Evolutionary conservation across 768 basidiomycete genomes (phyloP), one percentile per base, ranked within the genome.

Genomic region (Scleroderma citrinum): DNA sequence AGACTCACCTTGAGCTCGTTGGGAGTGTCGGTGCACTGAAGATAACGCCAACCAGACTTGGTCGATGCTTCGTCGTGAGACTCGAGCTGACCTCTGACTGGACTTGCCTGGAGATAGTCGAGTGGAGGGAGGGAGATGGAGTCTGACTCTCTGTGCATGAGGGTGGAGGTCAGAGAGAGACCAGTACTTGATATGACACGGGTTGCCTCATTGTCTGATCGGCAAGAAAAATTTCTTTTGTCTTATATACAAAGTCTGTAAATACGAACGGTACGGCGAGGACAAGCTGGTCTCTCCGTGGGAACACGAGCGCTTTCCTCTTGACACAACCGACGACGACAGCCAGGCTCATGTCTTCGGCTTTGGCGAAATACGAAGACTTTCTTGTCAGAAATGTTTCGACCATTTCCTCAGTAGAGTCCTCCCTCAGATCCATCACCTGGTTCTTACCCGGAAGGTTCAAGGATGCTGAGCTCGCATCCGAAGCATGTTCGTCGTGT

Each of bases 371-470:
- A 64, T 95, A 95, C 68, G 92, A 94, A 63, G 69, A 77, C 23
- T 88, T 92, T 60, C 76, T 96, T 51, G 71, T 96, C 50, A 77
- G 83, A 48, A 96, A 97, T 69, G 82, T 88, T 20, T 82, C 85
- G 2, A 83, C 88, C 19, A 88, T 97, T 44, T 83, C 87, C 17
- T 80, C 83, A n/a, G 70, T 97, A 57, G 95, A 98, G 68, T 91
- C 87, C 16, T 82, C 87, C 23, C 69, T 98, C 55, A 76, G 92
- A 55, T 93, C 92, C 34, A 70, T 97, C 50, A 93, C 92, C 40
- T 98, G 94, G 93, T 83, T 98, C 59, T 71, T 98, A 38, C 95
- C 95, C 38, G 94, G 94, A 52, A 80, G 93, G 55, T 97, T 98
- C 78, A 92, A 92, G 69, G 94, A 97, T 76, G 92, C 93, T 40